Evolutionary conservation across 768 basidiomycete genomes (phyloP).

Genomic region (Collybiopsis luxurians): DNA sequence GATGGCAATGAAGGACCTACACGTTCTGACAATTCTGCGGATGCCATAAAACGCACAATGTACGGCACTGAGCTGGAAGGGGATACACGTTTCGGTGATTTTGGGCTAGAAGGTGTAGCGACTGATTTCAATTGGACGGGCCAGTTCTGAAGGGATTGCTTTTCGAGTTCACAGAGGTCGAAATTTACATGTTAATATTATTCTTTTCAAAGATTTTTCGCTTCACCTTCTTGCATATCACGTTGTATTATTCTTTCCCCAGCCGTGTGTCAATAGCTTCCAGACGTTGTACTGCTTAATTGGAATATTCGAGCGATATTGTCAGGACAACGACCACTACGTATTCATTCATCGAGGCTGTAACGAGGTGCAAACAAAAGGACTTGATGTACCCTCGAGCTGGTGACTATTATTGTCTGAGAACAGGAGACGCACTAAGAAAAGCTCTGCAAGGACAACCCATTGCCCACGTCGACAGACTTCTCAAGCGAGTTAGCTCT

Average conservation of each 20-base stretch:
- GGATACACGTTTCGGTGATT: conserved; percentile 84
- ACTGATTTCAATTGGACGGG: conserved; percentile 64
- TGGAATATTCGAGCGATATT: too few species aligned
- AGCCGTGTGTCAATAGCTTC: neutral
- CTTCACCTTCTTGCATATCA: conserved; percentile 2
- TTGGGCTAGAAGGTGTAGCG: conserved; percentile 77
- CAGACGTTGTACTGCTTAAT: neutral
- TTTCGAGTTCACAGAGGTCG: neutral
- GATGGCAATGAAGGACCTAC: conserved; percentile 24
- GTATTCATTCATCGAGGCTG: too few species aligned
- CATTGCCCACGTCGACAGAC: conserved; percentile 77
- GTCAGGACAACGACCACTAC: too few species aligned
- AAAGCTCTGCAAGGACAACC: conserved; percentile 78
- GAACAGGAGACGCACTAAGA: conserved; percentile 80
- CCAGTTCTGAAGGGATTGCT: conserved; percentile 27
- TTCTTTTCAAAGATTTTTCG: neutral
- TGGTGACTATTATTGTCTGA: conserved; percentile 88
- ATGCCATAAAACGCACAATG: conserved; percentile 60
- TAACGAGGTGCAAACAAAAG: too few species aligned
- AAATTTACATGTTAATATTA: neutral
- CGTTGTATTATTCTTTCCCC: conserved; percentile 3
- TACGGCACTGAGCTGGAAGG: conserved; percentile 82
- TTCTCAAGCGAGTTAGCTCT: conserved; percentile 17
- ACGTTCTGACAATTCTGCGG: conserved; percentile 33
- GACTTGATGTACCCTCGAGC: conserved; percentile 79